These are phyloP conservation scores for Noccaea bulbosa DNA, from an alignment of 345 rosid genomes.

Conservation along the genomic window DNA sequence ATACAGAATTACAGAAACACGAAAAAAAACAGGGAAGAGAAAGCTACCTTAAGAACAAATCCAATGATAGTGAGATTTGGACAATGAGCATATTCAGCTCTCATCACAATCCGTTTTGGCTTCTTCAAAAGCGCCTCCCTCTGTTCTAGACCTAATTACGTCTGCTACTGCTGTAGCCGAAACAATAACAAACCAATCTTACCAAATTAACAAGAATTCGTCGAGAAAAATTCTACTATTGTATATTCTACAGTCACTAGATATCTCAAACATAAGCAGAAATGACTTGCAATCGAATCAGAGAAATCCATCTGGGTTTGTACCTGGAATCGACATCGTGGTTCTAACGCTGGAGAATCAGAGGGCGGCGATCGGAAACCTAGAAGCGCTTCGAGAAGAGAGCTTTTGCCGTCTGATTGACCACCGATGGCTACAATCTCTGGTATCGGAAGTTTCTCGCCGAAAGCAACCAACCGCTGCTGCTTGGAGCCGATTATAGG, in stretches of 20 bases:
- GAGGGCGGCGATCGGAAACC: constrained; percentile 94
- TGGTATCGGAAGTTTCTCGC: constrained; percentile 94
- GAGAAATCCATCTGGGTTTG: background rate
- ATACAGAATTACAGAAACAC: background rate
- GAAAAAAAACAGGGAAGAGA: background rate
- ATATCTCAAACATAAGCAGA: background rate
- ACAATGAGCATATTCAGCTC: constrained; percentile 96
- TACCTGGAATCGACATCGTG: constrained; percentile 92
- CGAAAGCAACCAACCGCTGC: constrained; percentile 98
- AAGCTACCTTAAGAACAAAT: constrained; percentile 84
- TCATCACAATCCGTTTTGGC: constrained; percentile 91
- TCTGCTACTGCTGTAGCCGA: constrained; percentile 75
- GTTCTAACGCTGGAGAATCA: constrained; percentile 86
- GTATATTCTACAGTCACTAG: background rate
- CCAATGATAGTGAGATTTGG: constrained; percentile 98
- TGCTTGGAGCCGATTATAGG: constrained; percentile 93
- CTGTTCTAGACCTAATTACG: constrained; percentile 79
- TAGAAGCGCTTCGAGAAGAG: constrained; percentile 90
- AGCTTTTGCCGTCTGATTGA: constrained; percentile 95
- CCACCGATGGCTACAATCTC: constrained; percentile 97
- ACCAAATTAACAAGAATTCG: background rate
- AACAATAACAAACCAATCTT: constrained; percentile 47
- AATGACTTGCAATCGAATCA: background rate
- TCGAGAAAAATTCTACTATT: background rate
- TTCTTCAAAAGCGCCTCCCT: constrained; percentile 66